Evolutionary conservation across 805 yeast genomes (phyloP).

Genomic region (Brettanomyces sp.): DNA sequence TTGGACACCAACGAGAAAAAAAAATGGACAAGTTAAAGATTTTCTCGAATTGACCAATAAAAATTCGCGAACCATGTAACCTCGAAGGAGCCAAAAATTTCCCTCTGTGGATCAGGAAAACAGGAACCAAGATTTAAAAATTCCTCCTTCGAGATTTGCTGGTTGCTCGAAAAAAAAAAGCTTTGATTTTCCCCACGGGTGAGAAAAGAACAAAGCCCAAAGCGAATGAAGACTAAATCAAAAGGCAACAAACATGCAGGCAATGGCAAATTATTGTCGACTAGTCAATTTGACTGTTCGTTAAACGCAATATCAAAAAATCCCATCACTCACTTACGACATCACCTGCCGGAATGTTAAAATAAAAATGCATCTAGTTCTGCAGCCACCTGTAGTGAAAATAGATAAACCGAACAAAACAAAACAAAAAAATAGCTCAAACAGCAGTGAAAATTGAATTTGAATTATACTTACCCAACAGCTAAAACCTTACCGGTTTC

Average conservation of each 20-base stretch:
- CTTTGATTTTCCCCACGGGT: not conserved
- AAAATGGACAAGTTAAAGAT: slow-evolving; percentile 1
- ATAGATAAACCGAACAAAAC: no score
- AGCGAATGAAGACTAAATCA: no score
- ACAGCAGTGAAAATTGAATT: not conserved
- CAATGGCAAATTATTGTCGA: no score
- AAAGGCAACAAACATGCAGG: no score
- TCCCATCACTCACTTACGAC: no score
- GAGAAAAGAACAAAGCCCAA: not conserved
- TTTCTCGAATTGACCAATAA: not conserved
- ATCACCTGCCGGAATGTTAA: no score
- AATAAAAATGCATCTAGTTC: no score
- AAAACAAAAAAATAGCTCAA: not conserved
- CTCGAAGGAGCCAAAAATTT: not conserved
- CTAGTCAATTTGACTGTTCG: no score
- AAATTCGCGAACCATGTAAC: not conserved
- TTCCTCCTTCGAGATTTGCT: not conserved
- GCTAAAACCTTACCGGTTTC: slow-evolving; percentile 99
- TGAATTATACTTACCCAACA: slow-evolving; percentile 63
- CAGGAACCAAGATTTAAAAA: no score
- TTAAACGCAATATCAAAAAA: no score
- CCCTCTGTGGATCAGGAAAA: no score
- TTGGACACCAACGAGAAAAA: slow-evolving; percentile 5
- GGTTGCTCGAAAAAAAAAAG: not conserved
- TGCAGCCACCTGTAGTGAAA: no score